phyloP scores from a whole-genome alignment of 2,329 filamentous ascomycete species.

The Neonectria magnoliae region DNA sequence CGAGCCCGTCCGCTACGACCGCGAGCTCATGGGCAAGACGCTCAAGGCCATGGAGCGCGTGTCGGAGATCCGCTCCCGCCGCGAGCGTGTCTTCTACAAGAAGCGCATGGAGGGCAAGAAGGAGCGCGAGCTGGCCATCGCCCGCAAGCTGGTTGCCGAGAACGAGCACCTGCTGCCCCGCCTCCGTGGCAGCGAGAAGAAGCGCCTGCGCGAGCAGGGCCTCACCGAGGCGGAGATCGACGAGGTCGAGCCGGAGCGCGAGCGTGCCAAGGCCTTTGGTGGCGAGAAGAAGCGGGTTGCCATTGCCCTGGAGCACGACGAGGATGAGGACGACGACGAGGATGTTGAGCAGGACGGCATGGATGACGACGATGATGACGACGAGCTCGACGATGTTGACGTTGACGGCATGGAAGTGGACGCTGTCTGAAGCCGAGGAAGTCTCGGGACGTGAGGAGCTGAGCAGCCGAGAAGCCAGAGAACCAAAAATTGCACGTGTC shows the following conservation, averaged over 20 bases:
- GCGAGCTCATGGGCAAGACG: constrained; percentile 87
- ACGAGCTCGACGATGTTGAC: constrained; percentile 45
- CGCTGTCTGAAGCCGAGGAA: background rate
- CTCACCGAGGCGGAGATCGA: constrained; percentile 59
- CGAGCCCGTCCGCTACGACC: constrained; percentile 94
- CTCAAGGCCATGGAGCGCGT: constrained; percentile 93
- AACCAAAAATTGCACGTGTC: constrained; percentile 19
- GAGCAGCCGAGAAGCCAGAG: constrained; percentile 6
- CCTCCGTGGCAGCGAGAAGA: constrained; percentile 71
- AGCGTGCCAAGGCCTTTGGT: constrained; percentile 54
- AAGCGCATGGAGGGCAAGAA: constrained; percentile 92
- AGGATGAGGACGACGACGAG: constrained; percentile 47
- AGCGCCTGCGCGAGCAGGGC: constrained; percentile 64
- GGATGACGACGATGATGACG: constrained; percentile 49
- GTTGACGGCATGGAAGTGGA: constrained; percentile 25
- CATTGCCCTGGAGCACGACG: constrained; percentile 48
- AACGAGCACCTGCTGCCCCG: constrained; percentile 91
- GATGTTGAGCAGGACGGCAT: constrained; percentile 37
- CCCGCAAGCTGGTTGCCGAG: constrained; percentile 88
- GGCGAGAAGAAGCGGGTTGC: constrained; percentile 53
- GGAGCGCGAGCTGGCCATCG: constrained; percentile 79
- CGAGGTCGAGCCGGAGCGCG: constrained; percentile 55
- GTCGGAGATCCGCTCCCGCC: constrained; percentile 81
- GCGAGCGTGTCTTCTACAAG: constrained; percentile 95
- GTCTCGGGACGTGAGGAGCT: background rate